Conservation (phyloP, 768 basidiomycete species). For the Cubamyces sp. region DNA sequence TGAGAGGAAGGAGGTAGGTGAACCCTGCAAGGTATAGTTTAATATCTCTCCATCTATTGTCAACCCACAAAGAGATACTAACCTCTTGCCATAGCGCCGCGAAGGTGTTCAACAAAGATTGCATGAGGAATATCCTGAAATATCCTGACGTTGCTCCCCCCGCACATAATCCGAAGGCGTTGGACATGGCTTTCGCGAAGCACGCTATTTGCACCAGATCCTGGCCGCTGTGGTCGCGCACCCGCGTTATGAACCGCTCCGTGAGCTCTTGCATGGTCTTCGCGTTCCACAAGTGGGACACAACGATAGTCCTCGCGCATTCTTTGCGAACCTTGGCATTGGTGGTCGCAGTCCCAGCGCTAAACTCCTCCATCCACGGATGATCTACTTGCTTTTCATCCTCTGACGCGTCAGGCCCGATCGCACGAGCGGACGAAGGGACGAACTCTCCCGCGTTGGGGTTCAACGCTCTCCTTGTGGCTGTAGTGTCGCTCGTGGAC, state of each 20-base stretch:
- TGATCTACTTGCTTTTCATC: conserved; percentile 1
- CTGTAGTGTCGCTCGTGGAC: not conserved
- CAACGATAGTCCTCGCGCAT: conserved; percentile 19
- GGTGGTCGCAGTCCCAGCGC: not conserved
- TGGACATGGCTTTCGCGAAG: conserved; percentile 15
- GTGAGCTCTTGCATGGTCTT: conserved; percentile 12
- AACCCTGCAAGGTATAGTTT: not conserved
- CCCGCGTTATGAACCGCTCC: conserved; percentile 13
- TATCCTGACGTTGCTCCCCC: not conserved
- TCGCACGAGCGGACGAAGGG: conserved; percentile 8
- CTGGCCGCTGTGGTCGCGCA: conserved; percentile 6
- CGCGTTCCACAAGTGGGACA: conserved; percentile 13
- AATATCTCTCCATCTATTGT: too few species aligned
- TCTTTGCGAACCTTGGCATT: conserved; percentile 2
- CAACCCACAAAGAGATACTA: not conserved
- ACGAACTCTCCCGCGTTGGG: conserved; percentile 20
- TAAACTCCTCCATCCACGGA: conserved; percentile 19
- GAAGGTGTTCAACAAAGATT: conserved; percentile 11
- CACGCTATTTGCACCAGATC: not conserved
- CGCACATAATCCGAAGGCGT: not conserved
- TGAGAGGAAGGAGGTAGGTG: conserved; percentile 4
- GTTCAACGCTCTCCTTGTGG: not conserved
- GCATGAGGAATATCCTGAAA: conserved; percentile 8
- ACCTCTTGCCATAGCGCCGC: conserved; percentile 23
- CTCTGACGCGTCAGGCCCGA: not conserved